Evolutionary conservation across 306 rosid species (phyloP).

Genomic region (Begonia loranthoides): DNA sequence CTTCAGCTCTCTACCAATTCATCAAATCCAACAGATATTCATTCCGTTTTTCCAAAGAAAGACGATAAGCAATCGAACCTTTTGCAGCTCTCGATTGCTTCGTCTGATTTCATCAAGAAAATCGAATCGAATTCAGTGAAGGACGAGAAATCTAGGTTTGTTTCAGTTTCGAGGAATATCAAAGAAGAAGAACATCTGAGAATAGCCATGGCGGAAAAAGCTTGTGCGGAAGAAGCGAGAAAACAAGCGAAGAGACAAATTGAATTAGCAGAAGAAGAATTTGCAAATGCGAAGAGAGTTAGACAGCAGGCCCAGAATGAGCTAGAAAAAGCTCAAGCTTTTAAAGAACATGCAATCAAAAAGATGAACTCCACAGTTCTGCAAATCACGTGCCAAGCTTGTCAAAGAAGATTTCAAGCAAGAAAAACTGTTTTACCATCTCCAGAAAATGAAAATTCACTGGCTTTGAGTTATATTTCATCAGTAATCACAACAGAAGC

Average conservation of each 20-base stretch:
- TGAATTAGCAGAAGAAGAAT: constrained; percentile 71
- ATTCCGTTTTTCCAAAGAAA: constrained; percentile 25
- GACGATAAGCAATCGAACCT: constrained; percentile 45
- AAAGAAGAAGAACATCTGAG: constrained; percentile 26
- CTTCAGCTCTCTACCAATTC: constrained; percentile 73
- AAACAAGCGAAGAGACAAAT: constrained; percentile 64
- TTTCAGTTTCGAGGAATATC: not conserved
- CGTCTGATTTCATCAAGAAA: constrained; percentile 37
- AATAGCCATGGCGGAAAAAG: constrained; percentile 73
- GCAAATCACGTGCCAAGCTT: constrained; percentile 83
- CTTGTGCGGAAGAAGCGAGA: constrained; percentile 76
- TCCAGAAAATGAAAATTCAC: constrained; percentile 23
- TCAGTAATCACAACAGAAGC: constrained; percentile 51
- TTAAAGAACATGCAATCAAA: constrained; percentile 63
- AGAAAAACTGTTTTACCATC: constrained; percentile 4
- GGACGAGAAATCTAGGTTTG: not conserved
- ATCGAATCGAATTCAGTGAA: not conserved
- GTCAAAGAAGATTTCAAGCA: constrained; percentile 54
- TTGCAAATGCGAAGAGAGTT: constrained; percentile 67
- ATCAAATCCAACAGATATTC: constrained; percentile 14
- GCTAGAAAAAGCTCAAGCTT: constrained; percentile 56
- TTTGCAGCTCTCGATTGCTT: constrained; percentile 78
- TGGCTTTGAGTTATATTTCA: constrained; percentile 50
- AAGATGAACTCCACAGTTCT: constrained; percentile 70
- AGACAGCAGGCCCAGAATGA: constrained; percentile 77